Conservation (phyloP, 2,329 filamentous ascomycete genomes). For the Microdochium bolleyi region DNA sequence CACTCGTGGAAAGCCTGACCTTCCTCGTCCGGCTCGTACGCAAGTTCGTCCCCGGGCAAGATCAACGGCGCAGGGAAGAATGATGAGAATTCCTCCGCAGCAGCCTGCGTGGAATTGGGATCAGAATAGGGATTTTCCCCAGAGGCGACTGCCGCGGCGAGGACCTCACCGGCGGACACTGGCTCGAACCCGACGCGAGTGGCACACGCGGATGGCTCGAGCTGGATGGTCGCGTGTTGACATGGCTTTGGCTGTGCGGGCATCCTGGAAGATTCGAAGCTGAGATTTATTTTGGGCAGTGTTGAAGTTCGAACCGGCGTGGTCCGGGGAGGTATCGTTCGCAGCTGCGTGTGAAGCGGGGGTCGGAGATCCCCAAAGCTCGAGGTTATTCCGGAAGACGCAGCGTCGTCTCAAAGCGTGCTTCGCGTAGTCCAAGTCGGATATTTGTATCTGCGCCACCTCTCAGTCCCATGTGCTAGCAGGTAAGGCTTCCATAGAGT, state of each 20-base stretch:
- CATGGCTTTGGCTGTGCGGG: background rate
- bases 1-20: slow-evolving; percentile 46
- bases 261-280: background rate
- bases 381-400: too few relatives aligned
- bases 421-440: too few relatives aligned
- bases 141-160: slow-evolving; percentile 18
- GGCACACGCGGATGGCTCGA: slow-evolving; percentile 21
- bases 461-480: too few relatives aligned
- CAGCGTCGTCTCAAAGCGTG: too few relatives aligned
- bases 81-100: slow-evolving; percentile 9
- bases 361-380: too few relatives aligned
- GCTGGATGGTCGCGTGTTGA: slow-evolving; percentile 12
- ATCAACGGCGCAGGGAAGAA: slow-evolving; percentile 52
- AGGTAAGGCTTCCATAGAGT: too few relatives aligned
- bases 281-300: too few relatives aligned
- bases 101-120: slow-evolving; percentile 4
- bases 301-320: too few relatives aligned
- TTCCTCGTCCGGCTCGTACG: slow-evolving; percentile 39
- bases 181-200: slow-evolving; percentile 20
- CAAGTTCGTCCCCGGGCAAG: slow-evolving; percentile 51
- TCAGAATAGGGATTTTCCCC: slow-evolving; percentile 13
- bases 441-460: too few relatives aligned
- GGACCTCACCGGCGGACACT: slow-evolving; percentile 13
- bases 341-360: too few relatives aligned
- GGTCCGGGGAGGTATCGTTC: too few relatives aligned